These are phyloP conservation scores for Francoa sonchifolia DNA, from an alignment of 441 rosid genomes.

Conservation along the genomic window DNA sequence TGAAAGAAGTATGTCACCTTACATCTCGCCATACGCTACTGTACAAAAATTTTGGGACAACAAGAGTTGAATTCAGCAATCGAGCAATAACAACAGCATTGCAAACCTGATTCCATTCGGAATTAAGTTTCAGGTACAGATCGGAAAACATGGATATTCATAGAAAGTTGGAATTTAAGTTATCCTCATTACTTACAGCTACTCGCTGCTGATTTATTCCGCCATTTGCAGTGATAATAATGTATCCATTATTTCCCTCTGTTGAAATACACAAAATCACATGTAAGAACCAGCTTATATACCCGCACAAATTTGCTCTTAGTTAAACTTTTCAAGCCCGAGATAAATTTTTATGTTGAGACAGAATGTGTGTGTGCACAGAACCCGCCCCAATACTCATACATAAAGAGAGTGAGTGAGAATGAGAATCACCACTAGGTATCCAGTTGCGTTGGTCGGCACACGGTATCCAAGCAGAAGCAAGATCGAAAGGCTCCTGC, in stretches of 20 bases:
- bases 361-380: no score
- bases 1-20: constrained; percentile 39
- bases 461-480: constrained; percentile 89
- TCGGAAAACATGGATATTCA: not conserved
- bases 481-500: constrained; percentile 60
- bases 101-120: constrained; percentile 51
- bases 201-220: constrained; percentile 97
- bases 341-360: no score
- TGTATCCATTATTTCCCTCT: constrained; percentile 83
- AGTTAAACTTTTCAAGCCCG: no score
- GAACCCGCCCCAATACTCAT: not conserved
- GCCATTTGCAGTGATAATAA: constrained; percentile 90
- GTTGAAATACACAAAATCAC: not conserved
- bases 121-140: constrained; percentile 11
- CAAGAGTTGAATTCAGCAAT: constrained; percentile 78
- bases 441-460: constrained; percentile 70
- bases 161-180: constrained; percentile 7
- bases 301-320: constrained; percentile 2
- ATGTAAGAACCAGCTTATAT: not conserved
- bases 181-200: constrained; percentile 53
- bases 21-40: constrained; percentile 90
- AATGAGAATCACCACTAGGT: constrained; percentile 39
- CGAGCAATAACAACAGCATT: constrained; percentile 84
- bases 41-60: constrained; percentile 83
- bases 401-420: constrained; percentile 6